Base-by-base conservation (phyloP, 164 flowering plant species). In the Tetrastigma voinierianum region DNA sequence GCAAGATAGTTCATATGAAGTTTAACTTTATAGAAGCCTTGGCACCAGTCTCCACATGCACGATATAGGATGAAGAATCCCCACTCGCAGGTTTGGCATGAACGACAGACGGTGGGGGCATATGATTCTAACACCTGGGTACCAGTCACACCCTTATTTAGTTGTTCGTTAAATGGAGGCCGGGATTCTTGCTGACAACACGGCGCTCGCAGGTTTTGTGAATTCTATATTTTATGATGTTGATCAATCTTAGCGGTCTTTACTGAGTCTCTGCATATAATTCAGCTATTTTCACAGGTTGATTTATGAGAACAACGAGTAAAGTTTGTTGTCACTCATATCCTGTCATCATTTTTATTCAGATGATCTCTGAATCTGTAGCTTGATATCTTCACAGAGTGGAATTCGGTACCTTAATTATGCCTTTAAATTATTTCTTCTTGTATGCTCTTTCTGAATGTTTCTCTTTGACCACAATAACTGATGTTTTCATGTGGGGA, bases 101-200 rank as follows among this genome's bases (percentile, higher is more conserved):
- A n/a, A n/a, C n/a, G 65, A 87, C 91, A 2, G 94, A 84, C 81
- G 84, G 96, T 1, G 87, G 88, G 86, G 97, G 97, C 59, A n/a
- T 94, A 84, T 85, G 96, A 93, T 66, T 23, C 91, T 62, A 20
- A 90, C 93, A 56, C 88, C 96, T 40, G 78, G 90, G 82, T 91
- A 94, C 70, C 98, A 94, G 74, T 91, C 98, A 17, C 98, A 94
- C 81, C 97, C 98, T 61, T 94, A 97, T 60, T 78, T 94, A 43
- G 96, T 88, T 70, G 80, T 94, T 76, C 88, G 91, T 73, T 93
- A 43, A 82, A 67, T 80, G 98, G 88, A 88, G 70, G 86, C 98
- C 1, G 98, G 98, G 57, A 73, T 94, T 75, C 96, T 94, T 70
- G 97, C 95, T 70, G 98, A 94, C 98, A 70, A 89, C 96, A 59